Percentiles rank a stretch among this genome's conserved stretches.
phyloP scores from a whole-genome alignment of 768 basidiomycete species.

The Pleurotus djamor region DNA sequence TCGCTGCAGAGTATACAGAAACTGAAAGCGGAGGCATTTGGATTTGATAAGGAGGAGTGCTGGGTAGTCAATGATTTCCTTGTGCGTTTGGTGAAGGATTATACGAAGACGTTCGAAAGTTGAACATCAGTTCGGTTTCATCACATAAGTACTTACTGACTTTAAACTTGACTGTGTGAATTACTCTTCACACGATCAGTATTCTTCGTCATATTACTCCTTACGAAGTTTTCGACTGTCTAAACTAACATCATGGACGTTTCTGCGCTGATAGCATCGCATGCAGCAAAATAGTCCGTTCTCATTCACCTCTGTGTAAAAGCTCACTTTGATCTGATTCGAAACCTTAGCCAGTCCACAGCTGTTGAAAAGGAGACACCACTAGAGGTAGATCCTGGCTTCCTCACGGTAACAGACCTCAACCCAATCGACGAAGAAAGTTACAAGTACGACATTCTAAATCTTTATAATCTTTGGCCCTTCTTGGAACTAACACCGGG shows the following conservation, averaged over 20 bases:
- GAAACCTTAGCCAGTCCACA: constrained; percentile 52
- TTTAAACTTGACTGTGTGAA: no score
- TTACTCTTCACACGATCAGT: background rate
- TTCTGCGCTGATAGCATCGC: constrained; percentile 71
- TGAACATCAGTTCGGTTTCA: no score
- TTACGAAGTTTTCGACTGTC: no score
- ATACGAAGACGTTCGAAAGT: no score
- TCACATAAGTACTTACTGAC: no score
- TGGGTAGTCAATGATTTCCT: no score
- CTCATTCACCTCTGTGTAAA: background rate
- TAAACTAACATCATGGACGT: constrained; percentile 62
- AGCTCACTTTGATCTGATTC: background rate
- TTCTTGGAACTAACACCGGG: background rate
- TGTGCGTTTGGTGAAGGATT: no score
- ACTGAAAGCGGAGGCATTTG: no score
- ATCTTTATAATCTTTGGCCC: background rate
- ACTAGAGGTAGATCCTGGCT: constrained; percentile 78
- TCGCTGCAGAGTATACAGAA: no score
- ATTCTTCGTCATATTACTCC: no score
- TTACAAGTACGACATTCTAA: constrained; percentile 60
- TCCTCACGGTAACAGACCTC: constrained; percentile 82
- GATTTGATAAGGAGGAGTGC: no score
- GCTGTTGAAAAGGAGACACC: constrained; percentile 78
- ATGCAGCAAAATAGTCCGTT: constrained; percentile 69
- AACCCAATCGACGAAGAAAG: constrained; percentile 84